Evolutionary conservation across 192 early-diverging fungal genomes (phyloP), one percentile per base, ranked within the genome.

Genomic region (Chytriomyces sp.): DNA sequence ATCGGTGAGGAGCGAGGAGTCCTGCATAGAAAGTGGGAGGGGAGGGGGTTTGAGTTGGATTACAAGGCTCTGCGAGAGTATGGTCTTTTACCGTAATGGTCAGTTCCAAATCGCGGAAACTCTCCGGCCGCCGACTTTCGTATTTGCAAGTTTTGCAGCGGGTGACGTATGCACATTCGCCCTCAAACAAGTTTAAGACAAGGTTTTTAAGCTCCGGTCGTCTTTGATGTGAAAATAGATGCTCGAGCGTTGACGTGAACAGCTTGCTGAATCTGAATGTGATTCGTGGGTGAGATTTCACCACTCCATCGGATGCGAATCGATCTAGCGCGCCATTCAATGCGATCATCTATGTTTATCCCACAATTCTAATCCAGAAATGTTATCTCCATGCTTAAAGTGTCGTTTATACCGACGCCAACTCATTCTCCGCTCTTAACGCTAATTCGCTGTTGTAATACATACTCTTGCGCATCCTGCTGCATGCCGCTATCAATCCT

Each of bases 391-490:
- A n/a, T n/a, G n/a, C n/a, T n/a, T n/a, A n/a, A n/a, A n/a, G n/a
- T n/a, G n/a, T n/a, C n/a, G n/a, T n/a, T n/a, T n/a, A n/a, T n/a
- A n/a, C n/a, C n/a, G n/a, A n/a, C n/a, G n/a, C n/a, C n/a, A n/a
- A n/a, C n/a, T n/a, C n/a, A n/a, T n/a, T n/a, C n/a, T n/a, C n/a
- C n/a, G n/a, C n/a, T n/a, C n/a, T n/a, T n/a, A n/a, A n/a, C n/a
- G n/a, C n/a, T n/a, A n/a, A n/a, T n/a, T n/a, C n/a, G n/a, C n/a
- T n/a, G n/a, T n/a, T n/a, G n/a, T n/a, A n/a, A n/a, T n/a, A 22
- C 44, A n/a, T 49, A 77, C 64, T 77, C 75, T 52, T 72, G 75
- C 8, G 68, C 68, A 59, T 77, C 75, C 33, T 77, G 75, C 41
- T 77, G 75, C 12, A 77, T 59, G 8, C 54, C 55, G 36, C 25